Evolutionary conservation across 805 yeast species (phyloP).

Genomic region (Tanozyma kutaoensis): DNA sequence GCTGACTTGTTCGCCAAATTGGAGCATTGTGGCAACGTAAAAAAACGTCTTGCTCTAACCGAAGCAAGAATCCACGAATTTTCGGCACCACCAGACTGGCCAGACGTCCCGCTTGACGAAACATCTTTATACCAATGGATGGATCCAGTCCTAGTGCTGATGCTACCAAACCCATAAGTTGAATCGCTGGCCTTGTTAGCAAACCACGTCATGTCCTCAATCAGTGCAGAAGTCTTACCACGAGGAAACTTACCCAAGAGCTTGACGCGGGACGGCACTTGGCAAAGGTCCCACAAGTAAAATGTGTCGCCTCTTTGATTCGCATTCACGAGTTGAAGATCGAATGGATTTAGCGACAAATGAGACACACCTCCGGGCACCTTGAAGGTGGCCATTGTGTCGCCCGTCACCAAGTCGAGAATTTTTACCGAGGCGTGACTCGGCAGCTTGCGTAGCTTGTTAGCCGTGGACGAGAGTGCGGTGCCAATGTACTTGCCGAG

Average conservation of each 20-base stretch:
- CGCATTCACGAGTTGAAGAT: conserved; percentile 39
- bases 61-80: neutral
- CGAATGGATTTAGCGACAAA: conserved; percentile 49
- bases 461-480: conserved; percentile 20
- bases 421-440: conserved; percentile 16
- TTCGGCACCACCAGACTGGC: conserved; percentile 3
- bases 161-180: conserved; percentile 34
- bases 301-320: conserved; percentile 48
- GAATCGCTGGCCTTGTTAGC: conserved; percentile 18
- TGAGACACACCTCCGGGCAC: conserved; percentile 53
- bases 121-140: conserved; percentile 44
- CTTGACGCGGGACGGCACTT: conserved; percentile 34
- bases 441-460: conserved; percentile 3
- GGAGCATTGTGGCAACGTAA: conserved; percentile 1
- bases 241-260: conserved; percentile 45
- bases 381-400: conserved; percentile 29
- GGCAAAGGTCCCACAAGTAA: conserved; percentile 50
- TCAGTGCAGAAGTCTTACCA: conserved; percentile 48
- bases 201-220: conserved; percentile 42
- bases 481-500: conserved; percentile 19
- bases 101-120: conserved; percentile 36
- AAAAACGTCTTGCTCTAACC: neutral
- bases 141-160: conserved; percentile 43
- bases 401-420: conserved; percentile 31
- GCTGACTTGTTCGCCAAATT: conserved; percentile 1